Evolutionary conservation across 2,329 filamentous ascomycete species (phyloP), one percentile per base, ranked within the genome.

Genomic region (Penicillium brevicompactum): DNA sequence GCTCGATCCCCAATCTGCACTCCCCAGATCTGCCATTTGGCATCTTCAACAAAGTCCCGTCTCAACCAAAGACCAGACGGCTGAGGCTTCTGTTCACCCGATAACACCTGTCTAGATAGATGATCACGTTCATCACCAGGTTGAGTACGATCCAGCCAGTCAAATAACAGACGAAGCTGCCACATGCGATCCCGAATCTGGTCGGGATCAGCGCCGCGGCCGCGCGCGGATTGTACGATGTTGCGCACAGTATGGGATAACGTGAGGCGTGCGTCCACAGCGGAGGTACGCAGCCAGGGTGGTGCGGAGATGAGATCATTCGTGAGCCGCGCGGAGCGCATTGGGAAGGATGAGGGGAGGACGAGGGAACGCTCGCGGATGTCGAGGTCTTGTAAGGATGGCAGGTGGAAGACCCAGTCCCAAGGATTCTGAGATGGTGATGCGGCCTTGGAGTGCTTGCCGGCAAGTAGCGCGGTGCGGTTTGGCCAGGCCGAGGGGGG

Each of bases 381-480:
- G 77, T 89, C 70, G 79, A 84, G 59, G 62, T 74, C 67, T 64
- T 70, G 55, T 77, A 89, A 67, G 55, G 81, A 60, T 0, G 82
- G 78, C 0, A 91, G 80, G 1, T 79, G 74, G 69, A 96, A 91
- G 1, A 96, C 69, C 88, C 90, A 93, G 58, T 88, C 85, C 66
- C 93, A 84, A 0, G 89, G 72, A 38, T 78, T 74, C 46, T 70
- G 71, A 4, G 66, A 67, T 2, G 71, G 69, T 42, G 70, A 57
- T 34, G 68, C 66, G 31, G 62, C 58, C 66, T 60, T 70, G 51
- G 46, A 54, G 37, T 54, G 37, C 38, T 53, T 61, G 48, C 51
- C 57, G 41, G 65, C 56, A 22, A 69, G 59, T 10, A 69, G 49
- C 2, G 65, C 55, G 13, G 61, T 55, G 34, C 66, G 57, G 32